Percentiles rank a stretch among this genome's conserved stretches.
These are phyloP conservation scores for Diaporthe capsici DNA, from an alignment of 2,329 filamentous ascomycete genomes.

Conservation along the genomic window DNA sequence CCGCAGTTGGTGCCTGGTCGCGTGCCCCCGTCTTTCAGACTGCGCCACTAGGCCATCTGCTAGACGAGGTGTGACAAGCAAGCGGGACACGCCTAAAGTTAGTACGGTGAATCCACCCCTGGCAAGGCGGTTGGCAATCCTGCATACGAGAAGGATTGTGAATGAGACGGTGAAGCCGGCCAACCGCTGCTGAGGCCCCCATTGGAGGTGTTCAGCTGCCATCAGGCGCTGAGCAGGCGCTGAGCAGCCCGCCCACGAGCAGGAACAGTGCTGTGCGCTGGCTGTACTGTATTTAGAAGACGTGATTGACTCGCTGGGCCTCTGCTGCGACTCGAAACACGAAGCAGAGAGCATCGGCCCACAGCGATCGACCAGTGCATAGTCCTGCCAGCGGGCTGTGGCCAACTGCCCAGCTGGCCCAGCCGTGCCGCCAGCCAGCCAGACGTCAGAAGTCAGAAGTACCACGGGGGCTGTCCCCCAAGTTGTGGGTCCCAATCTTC, in stretches of 20 bases:
- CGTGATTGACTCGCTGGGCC: conserved; percentile 15
- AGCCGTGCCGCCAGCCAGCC: conserved; percentile 1
- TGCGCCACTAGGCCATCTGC: conserved; percentile 25
- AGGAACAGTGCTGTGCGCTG: conserved; percentile 19
- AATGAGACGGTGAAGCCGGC: conserved; percentile 25
- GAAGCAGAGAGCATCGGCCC: conserved; percentile 6
- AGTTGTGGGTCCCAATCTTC: conserved; percentile 26
- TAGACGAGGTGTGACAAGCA: conserved; percentile 12
- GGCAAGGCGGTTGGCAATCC: conserved; percentile 1
- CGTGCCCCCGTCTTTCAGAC: background rate
- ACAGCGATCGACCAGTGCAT: conserved; percentile 18
- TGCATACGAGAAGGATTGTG: conserved; percentile 28
- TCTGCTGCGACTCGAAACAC: conserved; percentile 24
- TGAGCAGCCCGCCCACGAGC: background rate
- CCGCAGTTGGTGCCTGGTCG: conserved; percentile 19
- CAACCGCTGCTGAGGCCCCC: conserved; percentile 16
- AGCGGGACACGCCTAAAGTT: background rate
- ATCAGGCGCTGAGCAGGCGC: background rate
- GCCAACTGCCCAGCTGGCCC: conserved; percentile 4
- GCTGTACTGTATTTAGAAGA: conserved; percentile 25
- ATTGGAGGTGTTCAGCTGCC: background rate
- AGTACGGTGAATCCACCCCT: background rate
- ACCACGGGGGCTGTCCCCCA: background rate
- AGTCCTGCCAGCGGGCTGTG: background rate
- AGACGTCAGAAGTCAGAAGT: background rate